These are phyloP conservation scores for Anisodus tanguticus DNA, from an alignment of 257 asterid genomes.

Conservation along the genomic window DNA sequence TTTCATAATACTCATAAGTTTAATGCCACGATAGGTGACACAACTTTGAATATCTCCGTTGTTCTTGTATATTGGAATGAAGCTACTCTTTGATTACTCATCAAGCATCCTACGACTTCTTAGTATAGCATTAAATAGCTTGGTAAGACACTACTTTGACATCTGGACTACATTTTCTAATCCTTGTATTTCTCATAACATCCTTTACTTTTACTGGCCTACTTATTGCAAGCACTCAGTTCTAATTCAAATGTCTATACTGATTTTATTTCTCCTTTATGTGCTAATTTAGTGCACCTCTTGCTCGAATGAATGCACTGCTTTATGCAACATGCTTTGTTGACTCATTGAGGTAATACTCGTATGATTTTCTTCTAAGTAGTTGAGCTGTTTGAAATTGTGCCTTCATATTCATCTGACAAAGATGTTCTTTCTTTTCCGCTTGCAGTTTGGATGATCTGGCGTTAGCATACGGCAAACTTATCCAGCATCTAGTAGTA, in stretches of 20 bases:
- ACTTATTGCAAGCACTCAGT: neutral
- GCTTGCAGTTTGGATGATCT: conserved; percentile 72
- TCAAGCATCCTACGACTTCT: neutral
- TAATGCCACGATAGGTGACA: neutral
- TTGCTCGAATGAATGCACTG: conserved; percentile 79
- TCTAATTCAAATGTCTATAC: conserved; percentile 14
- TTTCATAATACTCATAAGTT: neutral
- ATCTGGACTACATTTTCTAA: neutral
- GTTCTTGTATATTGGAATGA: neutral
- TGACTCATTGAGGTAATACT: conserved; percentile 79
- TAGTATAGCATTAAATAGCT: neutral
- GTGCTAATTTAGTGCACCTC: conserved; percentile 70
- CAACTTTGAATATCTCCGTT: neutral
- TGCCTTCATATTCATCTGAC: neutral
- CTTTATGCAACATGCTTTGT: conserved; percentile 82
- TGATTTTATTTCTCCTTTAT: conserved; percentile 39
- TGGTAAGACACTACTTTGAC: neutral
- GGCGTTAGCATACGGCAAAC: conserved; percentile 87
- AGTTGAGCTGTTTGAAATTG: conserved; percentile 23
- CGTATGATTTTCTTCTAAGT: neutral
- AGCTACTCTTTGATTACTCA: neutral
- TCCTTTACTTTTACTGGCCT: neutral
- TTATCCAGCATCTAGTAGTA: conserved; percentile 84
- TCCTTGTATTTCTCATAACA: neutral
- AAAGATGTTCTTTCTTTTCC: conserved; percentile 23